Base-by-base conservation (phyloP, 306 rosid species). In the Parietaria judaica region DNA sequence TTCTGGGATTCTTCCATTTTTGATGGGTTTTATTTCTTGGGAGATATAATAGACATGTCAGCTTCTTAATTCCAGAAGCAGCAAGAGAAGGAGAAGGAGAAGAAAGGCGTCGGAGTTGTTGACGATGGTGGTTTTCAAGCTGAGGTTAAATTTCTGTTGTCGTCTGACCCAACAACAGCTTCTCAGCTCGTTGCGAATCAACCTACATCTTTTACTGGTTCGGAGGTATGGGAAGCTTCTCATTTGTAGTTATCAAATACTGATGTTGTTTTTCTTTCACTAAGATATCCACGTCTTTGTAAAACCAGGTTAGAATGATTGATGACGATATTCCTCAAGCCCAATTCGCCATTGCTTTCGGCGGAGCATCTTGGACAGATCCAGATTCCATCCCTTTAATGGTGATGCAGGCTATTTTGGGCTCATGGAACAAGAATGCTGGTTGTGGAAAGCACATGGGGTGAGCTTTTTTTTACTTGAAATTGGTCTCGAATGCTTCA, bases 391-490 rank as follows among this genome's bases (percentile, higher is more conserved):
- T 88, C 74, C 65, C 97, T 43, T 74, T 94, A 62, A 94, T 88
- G 99, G 99, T 94, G 72, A 94, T 94, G 95, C 99, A 94, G 50
- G 94, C 97, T 35, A 82, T 94, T 95, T 58, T 94, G 78, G 99
- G 97, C 23, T 88, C 99, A 46, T 94, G 97, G 97, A 94, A 83
- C 69, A 94, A 94, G 73, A 71, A 71, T 49, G 86, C 90, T 7
- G 89, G 86, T 45, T 94, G 97, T 65, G 99, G 90, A 84, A 88
- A 94, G 71, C 99, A 94, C 78, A 84, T 88, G 97, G 95, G 97
- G 97, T 89, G 71, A 78, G 70, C 10, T 45, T 54, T 51, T 6
- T 58, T 34, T 23, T 50, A n/a, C n/a, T 55, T 50, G 60, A 56
- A 35, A 54, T 12, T 23, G 44, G 41, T 56, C 35, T 71, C 64